Evolutionary conservation across 805 yeast genomes (phyloP), one percentile per base, ranked within the genome.

Genomic region (Isabelozyma pseudorhagii): DNA sequence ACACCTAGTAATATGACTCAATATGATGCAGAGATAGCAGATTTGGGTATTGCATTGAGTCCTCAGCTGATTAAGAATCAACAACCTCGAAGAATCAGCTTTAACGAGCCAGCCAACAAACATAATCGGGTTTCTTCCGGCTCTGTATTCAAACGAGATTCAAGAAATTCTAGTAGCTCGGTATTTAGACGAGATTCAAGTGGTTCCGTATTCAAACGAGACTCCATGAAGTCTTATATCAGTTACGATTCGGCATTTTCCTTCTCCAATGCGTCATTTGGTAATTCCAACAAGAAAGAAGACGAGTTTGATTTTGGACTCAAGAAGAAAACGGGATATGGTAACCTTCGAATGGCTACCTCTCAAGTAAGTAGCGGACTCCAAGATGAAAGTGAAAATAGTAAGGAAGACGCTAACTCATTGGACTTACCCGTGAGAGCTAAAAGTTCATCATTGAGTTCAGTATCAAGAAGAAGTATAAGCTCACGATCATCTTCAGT

Each of bases 201-300:
- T 21, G 36, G 36, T 4, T 69, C 72, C 2, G 47, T 60, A 0
- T 58, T 66, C 50, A 73, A 67, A 48, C 55, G 69, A 47, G 71
- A 69, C 31, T 77, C 82, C 1, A 55, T 64, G 3, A 72, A 72
- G 50, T 83, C 87, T 1, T 83, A 82, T 55, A 54, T 82, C 44
- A 80, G 85, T 39, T 84, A 83, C 53, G 87, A 83, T 59, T 82
- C 87, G 0, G 79, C 77, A 1, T 67, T 78, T 41, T 80, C 85
- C 7, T 50, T 63, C 14, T 54, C 67, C 11, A 58, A 55, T 44
- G 55, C 31, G 5, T 54, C 66, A 3, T 31, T 31, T 31, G n/a
- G 36, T 13, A 31, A 31, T 31, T 8, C 58, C 5, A 42, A 48
- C 2, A 46, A 47, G 8, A 52, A 52, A 11, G 63, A 55, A 4